Evolutionary conservation across 495 filamentous ascomycete genomes (phyloP).

Genomic region (Pseudomonodictys pantanalensis): DNA sequence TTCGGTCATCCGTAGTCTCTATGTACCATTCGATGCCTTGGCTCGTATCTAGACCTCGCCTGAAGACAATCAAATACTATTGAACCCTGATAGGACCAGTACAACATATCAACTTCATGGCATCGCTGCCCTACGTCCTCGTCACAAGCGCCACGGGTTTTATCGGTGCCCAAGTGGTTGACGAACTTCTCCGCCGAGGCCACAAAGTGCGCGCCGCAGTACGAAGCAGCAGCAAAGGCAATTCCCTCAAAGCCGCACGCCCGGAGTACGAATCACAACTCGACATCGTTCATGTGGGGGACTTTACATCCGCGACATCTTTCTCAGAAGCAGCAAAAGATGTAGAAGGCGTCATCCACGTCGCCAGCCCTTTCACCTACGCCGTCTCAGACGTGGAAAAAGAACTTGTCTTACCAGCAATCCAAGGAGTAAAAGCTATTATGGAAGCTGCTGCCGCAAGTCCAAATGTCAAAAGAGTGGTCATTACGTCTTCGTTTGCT

Average conservation of each 20-base stretch:
- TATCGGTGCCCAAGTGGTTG: conserved; percentile 21
- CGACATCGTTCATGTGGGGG: conserved; percentile 28
- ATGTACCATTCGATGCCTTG: no score
- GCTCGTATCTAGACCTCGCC: no score
- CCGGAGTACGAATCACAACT: conserved; percentile 35
- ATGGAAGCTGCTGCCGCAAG: background rate
- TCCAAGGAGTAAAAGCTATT: conserved; percentile 9
- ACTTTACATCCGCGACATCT: conserved; percentile 10
- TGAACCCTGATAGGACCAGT: no score
- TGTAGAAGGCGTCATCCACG: conserved; percentile 30
- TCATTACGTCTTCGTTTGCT: conserved; percentile 17
- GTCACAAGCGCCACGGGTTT: conserved; percentile 37
- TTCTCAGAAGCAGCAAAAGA: conserved; percentile 29
- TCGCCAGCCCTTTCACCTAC: conserved; percentile 34
- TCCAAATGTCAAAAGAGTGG: conserved; percentile 14
- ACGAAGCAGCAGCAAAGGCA: conserved; percentile 20
- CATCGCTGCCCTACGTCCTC: conserved; percentile 33
- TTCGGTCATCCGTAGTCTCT: no score
- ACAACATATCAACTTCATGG: no score
- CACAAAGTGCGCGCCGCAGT: conserved; percentile 22
- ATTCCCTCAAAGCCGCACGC: conserved; percentile 23
- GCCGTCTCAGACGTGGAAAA: conserved; percentile 5
- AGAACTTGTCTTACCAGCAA: conserved; percentile 17
- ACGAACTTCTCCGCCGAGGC: background rate
- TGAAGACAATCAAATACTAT: no score